These are phyloP conservation scores for Pleodorina starrii DNA, from an alignment of 139 green algal species.

Conservation along the genomic window DNA sequence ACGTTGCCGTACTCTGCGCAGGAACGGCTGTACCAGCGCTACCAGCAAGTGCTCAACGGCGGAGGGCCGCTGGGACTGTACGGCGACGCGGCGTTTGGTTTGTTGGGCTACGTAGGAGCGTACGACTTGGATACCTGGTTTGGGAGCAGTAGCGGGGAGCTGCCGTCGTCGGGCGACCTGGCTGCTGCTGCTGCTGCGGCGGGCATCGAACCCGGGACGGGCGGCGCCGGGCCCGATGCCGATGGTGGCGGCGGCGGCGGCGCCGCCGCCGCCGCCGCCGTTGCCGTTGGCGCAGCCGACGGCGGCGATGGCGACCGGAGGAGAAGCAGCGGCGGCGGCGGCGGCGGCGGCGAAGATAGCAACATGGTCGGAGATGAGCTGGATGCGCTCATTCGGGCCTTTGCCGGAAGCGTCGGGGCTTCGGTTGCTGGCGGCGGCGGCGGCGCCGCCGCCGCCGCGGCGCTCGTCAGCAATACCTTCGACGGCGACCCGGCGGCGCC, in stretches of 20 bases:
- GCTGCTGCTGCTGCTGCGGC: too few species aligned
- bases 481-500: not conserved
- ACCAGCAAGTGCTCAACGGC: conserved; percentile 4
- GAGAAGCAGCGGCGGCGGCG: not conserved
- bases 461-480: not conserved
- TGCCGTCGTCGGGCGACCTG: too few species aligned
- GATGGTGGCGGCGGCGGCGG: not conserved
- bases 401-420: not conserved
- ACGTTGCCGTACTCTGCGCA: not conserved
- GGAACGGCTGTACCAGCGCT: not conserved
- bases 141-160: not conserved
- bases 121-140: not conserved
- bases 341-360: not conserved
- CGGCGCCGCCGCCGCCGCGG: not conserved
- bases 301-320: not conserved
- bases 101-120: too few species aligned
- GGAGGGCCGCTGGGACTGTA: not conserved
- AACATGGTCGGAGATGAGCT: not conserved
- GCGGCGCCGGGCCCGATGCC: too few species aligned
- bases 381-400: not conserved
- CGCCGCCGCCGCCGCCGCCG: not conserved
- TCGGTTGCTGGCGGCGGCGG: not conserved
- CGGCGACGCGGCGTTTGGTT: not conserved
- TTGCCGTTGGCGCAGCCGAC: not conserved
- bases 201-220: too few species aligned